phyloP scores from a whole-genome alignment of 768 basidiomycete species.

The Xerocomellus amylosporus region DNA sequence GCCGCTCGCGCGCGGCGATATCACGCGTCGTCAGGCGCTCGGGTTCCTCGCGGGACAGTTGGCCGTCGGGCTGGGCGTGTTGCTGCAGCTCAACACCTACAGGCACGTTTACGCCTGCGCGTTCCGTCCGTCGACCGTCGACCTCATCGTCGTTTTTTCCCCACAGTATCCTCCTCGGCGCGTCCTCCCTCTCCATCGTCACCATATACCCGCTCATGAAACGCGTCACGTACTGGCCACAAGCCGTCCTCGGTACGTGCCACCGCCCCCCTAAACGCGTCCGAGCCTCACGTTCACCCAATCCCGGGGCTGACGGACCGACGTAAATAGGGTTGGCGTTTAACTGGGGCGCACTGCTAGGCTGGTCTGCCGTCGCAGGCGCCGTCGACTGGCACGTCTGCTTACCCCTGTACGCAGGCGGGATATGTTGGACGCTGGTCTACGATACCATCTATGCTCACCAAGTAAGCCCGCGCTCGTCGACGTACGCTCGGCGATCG shows the following conservation, averaged over 20 bases:
- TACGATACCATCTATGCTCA: slow-evolving; percentile 99
- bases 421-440: slow-evolving; percentile 90
- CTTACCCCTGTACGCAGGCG: slow-evolving; percentile 85
- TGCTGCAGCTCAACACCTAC: slow-evolving; percentile 93
- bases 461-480: slow-evolving; percentile 54
- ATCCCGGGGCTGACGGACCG: background rate
- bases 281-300: too few species aligned
- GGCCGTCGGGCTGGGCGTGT: slow-evolving; percentile 74
- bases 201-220: slow-evolving; percentile 96
- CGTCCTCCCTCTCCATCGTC: slow-evolving; percentile 86
- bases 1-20: slow-evolving; percentile 82
- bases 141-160: background rate
- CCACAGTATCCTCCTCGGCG: slow-evolving; percentile 82
- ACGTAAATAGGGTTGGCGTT: slow-evolving; percentile 73
- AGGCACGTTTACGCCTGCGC: slow-evolving; percentile 58
- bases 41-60: slow-evolving; percentile 83
- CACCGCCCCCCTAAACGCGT: background rate
- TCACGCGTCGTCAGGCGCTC: slow-evolving; percentile 71
- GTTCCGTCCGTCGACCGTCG: too few species aligned
- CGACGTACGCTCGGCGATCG: too few species aligned
- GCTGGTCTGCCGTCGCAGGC: slow-evolving; percentile 93
- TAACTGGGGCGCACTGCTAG: slow-evolving; percentile 95
- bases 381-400: slow-evolving; percentile 78
- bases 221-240: slow-evolving; percentile 94
- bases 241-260: slow-evolving; percentile 81